Conservation (phyloP, 345 rosid genomes). For the Linum lewisii region DNA sequence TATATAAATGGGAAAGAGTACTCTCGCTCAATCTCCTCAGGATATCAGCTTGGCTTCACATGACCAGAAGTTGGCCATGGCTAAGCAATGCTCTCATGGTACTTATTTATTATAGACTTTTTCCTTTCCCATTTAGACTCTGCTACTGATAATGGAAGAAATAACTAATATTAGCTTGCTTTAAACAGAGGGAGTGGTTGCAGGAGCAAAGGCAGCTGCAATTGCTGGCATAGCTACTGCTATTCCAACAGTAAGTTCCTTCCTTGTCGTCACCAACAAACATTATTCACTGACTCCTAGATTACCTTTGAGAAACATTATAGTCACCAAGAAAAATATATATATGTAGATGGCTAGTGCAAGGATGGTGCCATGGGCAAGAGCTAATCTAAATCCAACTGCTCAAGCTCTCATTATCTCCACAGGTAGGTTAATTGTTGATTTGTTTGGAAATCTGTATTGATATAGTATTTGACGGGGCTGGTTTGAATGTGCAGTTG, state of each 20-base stretch:
- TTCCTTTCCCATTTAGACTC: background rate
- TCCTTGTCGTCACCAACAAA: background rate
- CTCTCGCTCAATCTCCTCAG: conserved; percentile 37
- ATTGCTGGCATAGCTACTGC: conserved; percentile 60
- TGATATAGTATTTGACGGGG: background rate
- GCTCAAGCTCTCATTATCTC: conserved; percentile 94
- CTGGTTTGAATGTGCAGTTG: conserved; percentile 32
- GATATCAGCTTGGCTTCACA: conserved; percentile 35
- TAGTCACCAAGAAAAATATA: background rate
- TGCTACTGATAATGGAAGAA: background rate
- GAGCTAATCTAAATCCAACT: conserved; percentile 70
- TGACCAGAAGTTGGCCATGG: conserved; percentile 56
- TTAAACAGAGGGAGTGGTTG: conserved; percentile 64
- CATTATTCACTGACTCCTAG: too few species aligned
- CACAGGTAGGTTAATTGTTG: conserved; percentile 25
- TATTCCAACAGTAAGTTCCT: conserved; percentile 56
- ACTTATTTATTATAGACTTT: background rate
- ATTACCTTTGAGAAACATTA: background rate
- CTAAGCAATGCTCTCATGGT: conserved; percentile 54
- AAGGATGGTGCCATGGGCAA: conserved; percentile 81
- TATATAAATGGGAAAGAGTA: too few species aligned
- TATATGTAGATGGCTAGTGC: conserved; percentile 47
- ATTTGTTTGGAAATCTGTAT: too few species aligned
- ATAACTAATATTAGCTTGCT: background rate
- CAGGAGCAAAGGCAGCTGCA: conserved; percentile 84